Evolutionary conservation across 345 rosid species (phyloP).

Genomic region (Cochlearia excelsa): DNA sequence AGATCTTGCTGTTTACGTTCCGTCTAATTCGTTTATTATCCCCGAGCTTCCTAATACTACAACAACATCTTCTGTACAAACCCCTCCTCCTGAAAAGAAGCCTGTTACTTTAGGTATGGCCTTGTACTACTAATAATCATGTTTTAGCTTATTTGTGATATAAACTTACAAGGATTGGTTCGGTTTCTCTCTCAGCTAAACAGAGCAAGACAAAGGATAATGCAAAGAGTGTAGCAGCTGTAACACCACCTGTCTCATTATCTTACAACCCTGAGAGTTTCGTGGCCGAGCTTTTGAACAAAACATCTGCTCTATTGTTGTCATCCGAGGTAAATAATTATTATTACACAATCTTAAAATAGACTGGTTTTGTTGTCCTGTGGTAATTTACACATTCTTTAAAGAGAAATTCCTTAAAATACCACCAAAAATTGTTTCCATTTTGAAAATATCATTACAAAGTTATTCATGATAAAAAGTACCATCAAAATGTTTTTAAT

Average conservation of each 20-base stretch:
- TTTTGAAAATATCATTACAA: too few species aligned
- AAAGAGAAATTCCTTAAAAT: too few species aligned
- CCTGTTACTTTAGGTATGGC: constrained; percentile 48
- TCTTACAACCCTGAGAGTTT: constrained; percentile 50
- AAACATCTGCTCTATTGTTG: constrained; percentile 51
- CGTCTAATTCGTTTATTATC: constrained; percentile 50
- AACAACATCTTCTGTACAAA: constrained; percentile 36
- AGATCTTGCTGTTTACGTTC: constrained; percentile 76
- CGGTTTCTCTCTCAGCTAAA: constrained; percentile 44
- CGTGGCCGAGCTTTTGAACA: constrained; percentile 67
- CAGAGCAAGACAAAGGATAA: constrained; percentile 40
- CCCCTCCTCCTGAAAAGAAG: constrained; percentile 40
- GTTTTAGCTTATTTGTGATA: neutral
- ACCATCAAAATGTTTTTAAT: too few species aligned
- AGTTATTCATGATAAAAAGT: too few species aligned
- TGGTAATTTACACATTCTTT: too few species aligned
- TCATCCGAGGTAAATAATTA: constrained; percentile 44
- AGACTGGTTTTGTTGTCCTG: too few species aligned
- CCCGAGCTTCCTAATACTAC: constrained; percentile 48
- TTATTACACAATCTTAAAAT: too few species aligned
- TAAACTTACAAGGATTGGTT: neutral
- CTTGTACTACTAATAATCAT: neutral
- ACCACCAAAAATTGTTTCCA: too few species aligned
- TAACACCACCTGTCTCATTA: constrained; percentile 26
- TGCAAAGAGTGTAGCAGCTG: constrained; percentile 37